Conservation (phyloP, 2,329 filamentous ascomycete species). For the Didymosphaeria variabile region DNA sequence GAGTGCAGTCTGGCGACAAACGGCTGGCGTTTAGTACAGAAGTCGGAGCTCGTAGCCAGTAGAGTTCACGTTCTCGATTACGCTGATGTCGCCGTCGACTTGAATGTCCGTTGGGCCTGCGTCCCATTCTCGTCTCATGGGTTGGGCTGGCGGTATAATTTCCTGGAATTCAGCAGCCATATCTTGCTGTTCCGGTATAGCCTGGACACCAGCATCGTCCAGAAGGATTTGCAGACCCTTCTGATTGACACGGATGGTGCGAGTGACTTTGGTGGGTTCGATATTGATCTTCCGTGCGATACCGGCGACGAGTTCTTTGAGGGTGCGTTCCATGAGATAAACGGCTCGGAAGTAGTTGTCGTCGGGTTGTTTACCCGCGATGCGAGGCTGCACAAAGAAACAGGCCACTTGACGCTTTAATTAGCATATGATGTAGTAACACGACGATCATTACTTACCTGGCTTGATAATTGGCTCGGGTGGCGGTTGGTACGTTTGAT, state of each 20-base stretch:
- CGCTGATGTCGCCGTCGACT: slow-evolving; percentile 58
- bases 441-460: slow-evolving; percentile 53
- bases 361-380: slow-evolving; percentile 58
- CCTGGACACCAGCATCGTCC: slow-evolving; percentile 87
- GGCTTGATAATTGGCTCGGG: slow-evolving; percentile 74
- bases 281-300: slow-evolving; percentile 84
- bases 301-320: slow-evolving; percentile 75
- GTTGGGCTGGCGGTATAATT: slow-evolving; percentile 57
- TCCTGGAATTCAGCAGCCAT: slow-evolving; percentile 79
- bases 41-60: slow-evolving; percentile 60
- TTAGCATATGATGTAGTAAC: slow-evolving; percentile 42
- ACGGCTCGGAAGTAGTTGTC: slow-evolving; percentile 83
- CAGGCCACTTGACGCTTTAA: slow-evolving; percentile 70
- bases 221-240: slow-evolving; percentile 84
- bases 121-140: slow-evolving; percentile 63
- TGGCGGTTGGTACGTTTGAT: slow-evolving; percentile 82
- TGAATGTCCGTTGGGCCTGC: slow-evolving; percentile 58
- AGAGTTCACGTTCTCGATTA: slow-evolving; percentile 54
- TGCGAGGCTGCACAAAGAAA: slow-evolving; percentile 77
- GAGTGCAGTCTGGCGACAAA: slow-evolving; percentile 14
- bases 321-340: slow-evolving; percentile 80
- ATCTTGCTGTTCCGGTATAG: slow-evolving; percentile 89
- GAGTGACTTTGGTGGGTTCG: slow-evolving; percentile 74
- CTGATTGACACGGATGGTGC: slow-evolving; percentile 75
- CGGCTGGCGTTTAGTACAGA: slow-evolving; percentile 49